phyloP scores from a whole-genome alignment of 2,329 filamentous ascomycete species.

The Mollisia scopiformis region DNA sequence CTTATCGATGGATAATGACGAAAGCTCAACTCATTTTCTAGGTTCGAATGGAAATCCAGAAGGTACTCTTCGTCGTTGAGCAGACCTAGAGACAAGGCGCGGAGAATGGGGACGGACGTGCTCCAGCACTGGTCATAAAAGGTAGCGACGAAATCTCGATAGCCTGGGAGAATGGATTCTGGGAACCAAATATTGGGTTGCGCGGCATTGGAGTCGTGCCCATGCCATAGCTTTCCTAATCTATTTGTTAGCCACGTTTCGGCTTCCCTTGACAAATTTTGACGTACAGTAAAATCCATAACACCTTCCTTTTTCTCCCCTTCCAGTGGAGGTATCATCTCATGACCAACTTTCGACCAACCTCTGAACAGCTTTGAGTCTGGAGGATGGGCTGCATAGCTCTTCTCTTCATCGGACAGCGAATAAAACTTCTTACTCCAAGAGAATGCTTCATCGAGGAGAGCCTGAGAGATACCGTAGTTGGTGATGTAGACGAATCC shows the following conservation, averaged over 20 bases:
- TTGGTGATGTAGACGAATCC: conserved; percentile 23
- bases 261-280: not conserved
- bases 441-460: conserved; percentile 11
- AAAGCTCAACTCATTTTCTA: conserved; percentile 37
- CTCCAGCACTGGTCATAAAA: conserved; percentile 42
- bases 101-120: conserved; percentile 2
- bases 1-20: conserved; percentile 44
- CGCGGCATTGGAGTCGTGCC: conserved; percentile 46
- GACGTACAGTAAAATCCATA: conserved; percentile 14
- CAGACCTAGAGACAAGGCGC: conserved; percentile 15
- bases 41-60: conserved; percentile 6
- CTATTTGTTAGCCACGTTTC: not conserved
- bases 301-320: conserved; percentile 6
- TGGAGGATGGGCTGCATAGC: conserved; percentile 1
- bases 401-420: conserved; percentile 11
- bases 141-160: conserved; percentile 45
- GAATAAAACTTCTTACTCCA: conserved; percentile 13
- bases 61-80: conserved; percentile 10
- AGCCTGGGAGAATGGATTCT: conserved; percentile 45
- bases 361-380: conserved; percentile 10
- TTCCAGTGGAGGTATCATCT: conserved; percentile 9
- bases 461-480: conserved; percentile 8
- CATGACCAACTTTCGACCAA: conserved; percentile 13
- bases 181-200: conserved; percentile 52
- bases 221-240: conserved; percentile 53